These are phyloP conservation scores for Acorus calamus DNA, from an alignment of 106 monocot species.

Conservation along the genomic window DNA sequence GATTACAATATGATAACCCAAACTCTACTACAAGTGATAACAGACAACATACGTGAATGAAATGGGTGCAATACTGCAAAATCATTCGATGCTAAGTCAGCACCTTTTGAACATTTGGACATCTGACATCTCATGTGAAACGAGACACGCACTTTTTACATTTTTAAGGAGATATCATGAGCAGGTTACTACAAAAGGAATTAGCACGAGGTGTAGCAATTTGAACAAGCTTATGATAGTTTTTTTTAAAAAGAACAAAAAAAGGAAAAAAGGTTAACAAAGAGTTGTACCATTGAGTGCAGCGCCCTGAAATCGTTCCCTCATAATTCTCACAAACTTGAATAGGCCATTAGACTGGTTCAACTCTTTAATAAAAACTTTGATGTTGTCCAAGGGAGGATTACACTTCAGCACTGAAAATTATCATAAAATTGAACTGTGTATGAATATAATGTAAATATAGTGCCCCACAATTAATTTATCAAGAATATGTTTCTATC, in stretches of 20 bases:
- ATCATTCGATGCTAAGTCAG: too few relatives aligned
- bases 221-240: neutral
- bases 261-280: neutral
- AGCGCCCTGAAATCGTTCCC: conserved; percentile 52
- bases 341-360: conserved; percentile 63
- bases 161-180: too few relatives aligned
- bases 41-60: too few relatives aligned
- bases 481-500: neutral
- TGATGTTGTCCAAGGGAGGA: conserved; percentile 31
- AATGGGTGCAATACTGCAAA: too few relatives aligned
- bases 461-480: neutral
- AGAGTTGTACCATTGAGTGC: conserved; percentile 36
- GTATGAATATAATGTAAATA: neutral
- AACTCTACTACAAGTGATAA: too few relatives aligned
- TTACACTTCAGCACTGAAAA: conserved; percentile 52
- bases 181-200: too few relatives aligned
- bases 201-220: neutral
- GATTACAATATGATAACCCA: too few relatives aligned
- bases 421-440: neutral
- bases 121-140: too few relatives aligned
- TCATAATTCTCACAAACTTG: conserved; percentile 66
- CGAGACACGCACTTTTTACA: too few relatives aligned
- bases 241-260: neutral
- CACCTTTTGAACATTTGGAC: too few relatives aligned
- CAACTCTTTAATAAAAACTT: conserved; percentile 42